phyloP scores from a whole-genome alignment of 331 rosid species.

The Prunus yedoensis region DNA sequence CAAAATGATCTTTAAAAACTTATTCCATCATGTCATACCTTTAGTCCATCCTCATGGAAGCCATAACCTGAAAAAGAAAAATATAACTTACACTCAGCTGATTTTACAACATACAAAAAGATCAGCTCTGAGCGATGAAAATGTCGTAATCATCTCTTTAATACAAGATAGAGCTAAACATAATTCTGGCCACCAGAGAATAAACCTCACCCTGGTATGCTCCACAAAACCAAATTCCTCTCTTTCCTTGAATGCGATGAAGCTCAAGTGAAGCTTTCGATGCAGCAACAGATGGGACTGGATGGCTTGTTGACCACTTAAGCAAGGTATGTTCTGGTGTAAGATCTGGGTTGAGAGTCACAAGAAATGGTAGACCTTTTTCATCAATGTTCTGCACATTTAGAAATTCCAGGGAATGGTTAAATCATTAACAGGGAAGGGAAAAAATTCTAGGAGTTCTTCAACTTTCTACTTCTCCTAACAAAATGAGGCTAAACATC shows the following conservation, averaged over 20 bases:
- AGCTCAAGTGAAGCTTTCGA: slow-evolving; percentile 73
- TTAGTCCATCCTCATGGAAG: slow-evolving; percentile 93
- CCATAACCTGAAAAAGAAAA: slow-evolving; percentile 72
- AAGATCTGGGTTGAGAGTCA: slow-evolving; percentile 78
- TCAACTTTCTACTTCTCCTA: not conserved
- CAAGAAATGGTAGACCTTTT: slow-evolving; percentile 58
- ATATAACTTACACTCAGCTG: slow-evolving; percentile 12
- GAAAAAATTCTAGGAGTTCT: not conserved
- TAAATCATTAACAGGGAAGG: not conserved
- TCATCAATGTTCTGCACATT: slow-evolving; percentile 72
- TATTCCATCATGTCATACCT: slow-evolving; percentile 38
- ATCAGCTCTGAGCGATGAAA: not conserved
- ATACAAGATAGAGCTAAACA: not conserved
- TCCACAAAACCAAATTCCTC: slow-evolving; percentile 92
- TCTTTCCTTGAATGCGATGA: slow-evolving; percentile 72
- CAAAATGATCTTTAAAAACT: not conserved
- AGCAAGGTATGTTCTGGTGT: slow-evolving; percentile 64
- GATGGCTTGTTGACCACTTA: slow-evolving; percentile 88
- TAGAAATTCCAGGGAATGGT: slow-evolving; percentile 10
- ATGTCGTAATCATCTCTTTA: not conserved
- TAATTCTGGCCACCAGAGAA: not conserved
- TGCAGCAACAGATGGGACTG: slow-evolving; percentile 85
- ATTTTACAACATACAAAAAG: not conserved
- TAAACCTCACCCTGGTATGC: slow-evolving; percentile 69
- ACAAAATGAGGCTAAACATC: not conserved